Evolutionary conservation across 768 basidiomycete species (phyloP), one percentile per base, ranked within the genome.

Genomic region (Tubosaeta brunneosetosa): DNA sequence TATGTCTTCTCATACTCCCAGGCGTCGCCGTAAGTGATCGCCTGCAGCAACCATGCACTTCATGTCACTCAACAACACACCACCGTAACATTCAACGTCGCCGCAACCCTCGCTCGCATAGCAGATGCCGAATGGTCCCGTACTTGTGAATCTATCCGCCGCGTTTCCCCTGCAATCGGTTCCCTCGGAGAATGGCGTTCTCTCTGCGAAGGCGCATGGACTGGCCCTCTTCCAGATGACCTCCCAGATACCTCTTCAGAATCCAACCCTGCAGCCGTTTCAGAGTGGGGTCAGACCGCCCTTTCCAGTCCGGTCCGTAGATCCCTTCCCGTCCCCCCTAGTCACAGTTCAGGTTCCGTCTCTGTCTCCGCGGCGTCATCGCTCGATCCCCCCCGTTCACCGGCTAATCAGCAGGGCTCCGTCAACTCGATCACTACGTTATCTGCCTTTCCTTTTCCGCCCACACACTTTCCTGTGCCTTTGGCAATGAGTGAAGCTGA

Each of bases 61-160:
- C 69, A 74, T 33, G 77, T 89, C 26, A 83, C 80, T 1, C 82
- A 86, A 59, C 76, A 77, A 43, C 85, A 90, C 57, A 73, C 73
- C 2, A 58, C 74, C 3, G 79, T 80, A 0, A 83, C 82, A 2
- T 83, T 80, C 47, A 77, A 68, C 53, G 74, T 88, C 13, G 87
- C 86, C 3, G 82, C 83, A 0, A 78, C 76, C 52, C 71, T 91
- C 17, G 76, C 85, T 9, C 77, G 86, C 25, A 71, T 90, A n/a
- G 88, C 87, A 1, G 88, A 91, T 51, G 82, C 83, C 6, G 86
- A 90, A 69, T 92, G 89, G 88, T 63, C 78, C 22, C 81, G 82
- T 34, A 70, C 79, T 12, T 88, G 85, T 59, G 88, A 91, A 72
- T 76, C 76, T n/a, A 78, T 90, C 22, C 79, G 88, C 38, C 75